Evolutionary conservation across 2,329 filamentous ascomycete species (phyloP).

Genomic region (Paecilomyces dactylethromorphus): DNA sequence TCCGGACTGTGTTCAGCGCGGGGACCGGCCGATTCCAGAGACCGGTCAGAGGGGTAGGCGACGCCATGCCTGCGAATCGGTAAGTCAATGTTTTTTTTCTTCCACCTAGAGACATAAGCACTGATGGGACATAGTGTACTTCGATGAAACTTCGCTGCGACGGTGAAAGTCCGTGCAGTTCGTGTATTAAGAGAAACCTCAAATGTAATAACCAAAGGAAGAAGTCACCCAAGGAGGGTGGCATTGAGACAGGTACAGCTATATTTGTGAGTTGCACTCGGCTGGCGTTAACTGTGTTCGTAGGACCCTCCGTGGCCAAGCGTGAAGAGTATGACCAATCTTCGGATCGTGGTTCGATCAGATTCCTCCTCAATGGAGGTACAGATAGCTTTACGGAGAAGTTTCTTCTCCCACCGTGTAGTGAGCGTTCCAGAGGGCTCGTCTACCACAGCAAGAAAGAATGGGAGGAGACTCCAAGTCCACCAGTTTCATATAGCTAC

Average conservation of each 20-base stretch:
- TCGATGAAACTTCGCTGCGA: constrained; percentile 44
- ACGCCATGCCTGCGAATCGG: constrained; percentile 43
- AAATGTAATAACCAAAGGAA: constrained; percentile 31
- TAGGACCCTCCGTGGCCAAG: constrained; percentile 14
- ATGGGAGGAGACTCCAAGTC: constrained; percentile 15
- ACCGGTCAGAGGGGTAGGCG: constrained; percentile 40
- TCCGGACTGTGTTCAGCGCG: constrained; percentile 33
- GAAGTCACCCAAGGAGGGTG: constrained; percentile 8
- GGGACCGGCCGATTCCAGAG: constrained; percentile 38
- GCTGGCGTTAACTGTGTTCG: constrained; percentile 1
- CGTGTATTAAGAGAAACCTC: constrained; percentile 37
- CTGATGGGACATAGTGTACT: constrained; percentile 30
- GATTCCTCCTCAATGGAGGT: constrained; percentile 40
- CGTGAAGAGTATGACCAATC: constrained; percentile 22
- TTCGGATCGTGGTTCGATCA: constrained; percentile 41
- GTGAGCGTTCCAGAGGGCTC: constrained; percentile 30
- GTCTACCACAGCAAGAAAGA: constrained; percentile 28
- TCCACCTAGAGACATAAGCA: not conserved
- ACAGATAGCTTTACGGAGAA: constrained; percentile 41
- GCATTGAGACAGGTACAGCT: constrained; percentile 13
- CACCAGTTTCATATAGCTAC: constrained; percentile 11
- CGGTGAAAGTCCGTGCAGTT: constrained; percentile 36
- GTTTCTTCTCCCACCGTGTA: constrained; percentile 36
- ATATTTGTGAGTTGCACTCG: not conserved
- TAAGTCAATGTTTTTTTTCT: constrained; percentile 13